These are phyloP conservation scores for Hymenoscyphus scutula DNA, from an alignment of 2,329 filamentous ascomycete genomes.

Conservation along the genomic window DNA sequence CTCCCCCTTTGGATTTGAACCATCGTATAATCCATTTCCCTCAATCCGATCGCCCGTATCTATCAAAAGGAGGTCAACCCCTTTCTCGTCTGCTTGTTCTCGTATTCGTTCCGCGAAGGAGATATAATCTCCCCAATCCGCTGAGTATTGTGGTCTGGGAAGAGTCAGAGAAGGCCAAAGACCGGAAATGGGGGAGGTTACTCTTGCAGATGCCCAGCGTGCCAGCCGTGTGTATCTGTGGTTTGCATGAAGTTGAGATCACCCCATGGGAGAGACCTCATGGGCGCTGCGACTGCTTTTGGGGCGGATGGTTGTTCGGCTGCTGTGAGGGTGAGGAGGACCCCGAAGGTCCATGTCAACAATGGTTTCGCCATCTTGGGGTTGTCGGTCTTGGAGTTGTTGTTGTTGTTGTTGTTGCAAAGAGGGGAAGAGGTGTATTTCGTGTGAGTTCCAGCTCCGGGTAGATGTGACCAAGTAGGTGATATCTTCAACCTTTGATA, in stretches of 20 bases:
- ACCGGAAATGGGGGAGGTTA: slow-evolving; percentile 40
- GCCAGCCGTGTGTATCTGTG: slow-evolving; percentile 95
- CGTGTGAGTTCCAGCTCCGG: background rate
- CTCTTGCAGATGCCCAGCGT: slow-evolving; percentile 90
- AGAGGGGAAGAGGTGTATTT: background rate
- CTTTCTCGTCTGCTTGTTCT: slow-evolving; percentile 71
- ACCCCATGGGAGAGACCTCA: slow-evolving; percentile 86
- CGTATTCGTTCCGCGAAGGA: slow-evolving; percentile 86
- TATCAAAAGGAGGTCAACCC: slow-evolving; percentile 83
- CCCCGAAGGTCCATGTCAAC: slow-evolving; percentile 21
- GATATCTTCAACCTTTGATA: no score
- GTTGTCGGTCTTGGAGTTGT: background rate
- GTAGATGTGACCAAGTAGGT: no score
- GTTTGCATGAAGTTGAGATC: slow-evolving; percentile 97
- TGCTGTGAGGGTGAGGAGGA: slow-evolving; percentile 25
- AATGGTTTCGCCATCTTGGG: slow-evolving; percentile 22
- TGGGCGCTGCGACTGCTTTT: slow-evolving; percentile 72
- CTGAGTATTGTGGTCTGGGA: slow-evolving; percentile 78
- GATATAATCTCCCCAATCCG: slow-evolving; percentile 97
- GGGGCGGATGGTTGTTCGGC: slow-evolving; percentile 77
- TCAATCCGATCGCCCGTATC: slow-evolving; percentile 94
- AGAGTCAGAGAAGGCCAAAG: slow-evolving; percentile 17
- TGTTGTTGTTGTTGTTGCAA: background rate
- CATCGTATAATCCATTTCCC: slow-evolving; percentile 92
- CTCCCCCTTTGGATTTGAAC: slow-evolving; percentile 79